Evolutionary conservation across 257 asterid genomes (phyloP).

Genomic region (Linaria vulgaris): DNA sequence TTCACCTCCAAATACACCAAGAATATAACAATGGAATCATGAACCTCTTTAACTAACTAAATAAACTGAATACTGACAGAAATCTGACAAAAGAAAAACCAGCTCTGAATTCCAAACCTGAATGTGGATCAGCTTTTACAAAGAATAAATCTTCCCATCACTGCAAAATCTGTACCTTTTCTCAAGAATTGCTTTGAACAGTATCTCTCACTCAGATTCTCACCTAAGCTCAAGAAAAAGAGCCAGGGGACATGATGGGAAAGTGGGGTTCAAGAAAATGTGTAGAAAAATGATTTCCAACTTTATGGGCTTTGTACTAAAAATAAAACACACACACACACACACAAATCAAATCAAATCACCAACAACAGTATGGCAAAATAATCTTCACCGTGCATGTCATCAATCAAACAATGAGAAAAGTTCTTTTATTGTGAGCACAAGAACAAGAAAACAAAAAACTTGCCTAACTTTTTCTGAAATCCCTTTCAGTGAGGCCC

Average conservation of each 20-base stretch:
- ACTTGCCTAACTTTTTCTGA: constrained; percentile 16
- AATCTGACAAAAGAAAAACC: background rate
- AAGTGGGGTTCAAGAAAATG: constrained; percentile 36
- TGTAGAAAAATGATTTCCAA: constrained; percentile 27
- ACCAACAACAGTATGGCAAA: constrained; percentile 25
- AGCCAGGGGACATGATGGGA: background rate
- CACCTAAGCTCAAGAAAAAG: background rate
- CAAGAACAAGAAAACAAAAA: constrained; percentile 35
- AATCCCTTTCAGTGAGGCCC: constrained; percentile 10
- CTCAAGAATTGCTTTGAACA: constrained; percentile 16
- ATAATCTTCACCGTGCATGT: constrained; percentile 33
- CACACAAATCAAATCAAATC: constrained; percentile 22
- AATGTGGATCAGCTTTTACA: constrained; percentile 8
- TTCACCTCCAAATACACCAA: too few species aligned
- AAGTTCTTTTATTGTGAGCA: constrained; percentile 17
- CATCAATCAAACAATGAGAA: constrained; percentile 18
- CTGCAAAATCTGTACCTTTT: background rate
- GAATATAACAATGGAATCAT: background rate
- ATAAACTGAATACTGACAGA: background rate
- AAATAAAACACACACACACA: too few species aligned
- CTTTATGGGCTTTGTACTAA: too few species aligned
- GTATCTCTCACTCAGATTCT: too few species aligned
- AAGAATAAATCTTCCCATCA: background rate
- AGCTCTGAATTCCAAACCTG: constrained; percentile 1
- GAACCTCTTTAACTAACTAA: background rate